Evolutionary conservation across 345 rosid genomes (phyloP).

Genomic region (Murraya paniculata): DNA sequence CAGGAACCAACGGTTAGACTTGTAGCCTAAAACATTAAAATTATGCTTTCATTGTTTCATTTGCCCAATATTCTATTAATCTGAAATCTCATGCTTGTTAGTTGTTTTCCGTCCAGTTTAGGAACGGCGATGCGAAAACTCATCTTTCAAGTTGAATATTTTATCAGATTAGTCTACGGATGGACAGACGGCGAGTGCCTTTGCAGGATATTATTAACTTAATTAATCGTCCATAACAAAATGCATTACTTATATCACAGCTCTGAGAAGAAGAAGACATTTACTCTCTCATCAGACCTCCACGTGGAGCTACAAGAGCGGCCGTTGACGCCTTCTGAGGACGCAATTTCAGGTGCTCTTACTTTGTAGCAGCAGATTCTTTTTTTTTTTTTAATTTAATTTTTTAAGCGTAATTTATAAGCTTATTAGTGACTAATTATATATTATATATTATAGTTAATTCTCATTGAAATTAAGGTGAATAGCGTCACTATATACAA

Average conservation of each 20-base stretch:
- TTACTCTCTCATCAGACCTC: slow-evolving; percentile 18
- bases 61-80: too few relatives aligned
- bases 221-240: too few relatives aligned
- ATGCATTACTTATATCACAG: background rate
- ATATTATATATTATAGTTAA: background rate
- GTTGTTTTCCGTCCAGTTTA: too few relatives aligned
- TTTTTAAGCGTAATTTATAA: background rate
- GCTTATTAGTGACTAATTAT: slow-evolving; percentile 2
- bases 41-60: too few relatives aligned
- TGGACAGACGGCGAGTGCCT: background rate
- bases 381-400: too few relatives aligned
- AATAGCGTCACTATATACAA: background rate
- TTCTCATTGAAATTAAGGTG: background rate
- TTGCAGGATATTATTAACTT: background rate
- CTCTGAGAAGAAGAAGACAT: slow-evolving; percentile 17
- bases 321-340: slow-evolving; percentile 23
- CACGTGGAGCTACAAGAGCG: slow-evolving; percentile 38
- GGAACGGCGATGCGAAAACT: too few relatives aligned
- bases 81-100: too few relatives aligned
- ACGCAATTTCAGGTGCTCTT: background rate
- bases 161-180: background rate
- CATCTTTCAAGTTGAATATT: background rate
- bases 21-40: too few relatives aligned
- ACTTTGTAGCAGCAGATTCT: background rate
- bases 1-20: too few relatives aligned